Conservation (phyloP, 2,329 filamentous ascomycete species). For the Thelonectria olida region DNA sequence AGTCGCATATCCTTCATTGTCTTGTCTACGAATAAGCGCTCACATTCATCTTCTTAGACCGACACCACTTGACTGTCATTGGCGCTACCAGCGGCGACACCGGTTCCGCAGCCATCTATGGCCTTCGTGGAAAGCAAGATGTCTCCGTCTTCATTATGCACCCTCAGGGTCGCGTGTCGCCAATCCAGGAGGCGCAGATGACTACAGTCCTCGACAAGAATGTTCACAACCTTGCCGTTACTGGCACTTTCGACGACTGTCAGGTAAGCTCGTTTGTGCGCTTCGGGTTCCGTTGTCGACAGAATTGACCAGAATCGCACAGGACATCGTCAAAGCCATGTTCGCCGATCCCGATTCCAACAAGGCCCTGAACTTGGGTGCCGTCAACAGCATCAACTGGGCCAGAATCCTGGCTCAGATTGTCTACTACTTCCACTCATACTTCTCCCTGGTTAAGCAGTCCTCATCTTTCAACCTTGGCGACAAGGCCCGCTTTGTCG, state of each 20-base stretch:
- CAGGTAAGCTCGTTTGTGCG: conserved; percentile 62
- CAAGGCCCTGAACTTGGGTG: conserved; percentile 81
- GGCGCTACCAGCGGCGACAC: conserved; percentile 90
- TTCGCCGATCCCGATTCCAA: conserved; percentile 90
- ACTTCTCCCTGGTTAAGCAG: conserved; percentile 79
- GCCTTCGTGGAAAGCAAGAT: conserved; percentile 93
- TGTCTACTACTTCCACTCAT: conserved; percentile 95
- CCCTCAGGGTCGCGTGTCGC: conserved; percentile 88
- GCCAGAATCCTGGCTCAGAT: conserved; percentile 95
- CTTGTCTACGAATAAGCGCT: conserved; percentile 15
- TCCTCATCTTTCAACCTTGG: conserved; percentile 69
- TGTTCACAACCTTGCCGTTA: conserved; percentile 90
- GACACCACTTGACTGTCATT: conserved; percentile 86
- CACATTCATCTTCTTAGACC: conserved; percentile 53
- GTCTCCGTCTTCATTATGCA: conserved; percentile 95
- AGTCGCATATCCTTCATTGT: neutral
- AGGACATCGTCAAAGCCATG: conserved; percentile 83
- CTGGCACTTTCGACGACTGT: conserved; percentile 95
- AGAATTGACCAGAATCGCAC: neutral
- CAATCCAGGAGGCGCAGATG: conserved; percentile 97
- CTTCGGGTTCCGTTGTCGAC: neutral
- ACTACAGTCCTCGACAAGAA: conserved; percentile 91
- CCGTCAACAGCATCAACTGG: conserved; percentile 98
- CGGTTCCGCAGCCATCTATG: conserved; percentile 95
- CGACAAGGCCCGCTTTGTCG: conserved; percentile 82